Base-by-base conservation (phyloP, 345 rosid species). In the Excoecaria agallocha region DNA sequence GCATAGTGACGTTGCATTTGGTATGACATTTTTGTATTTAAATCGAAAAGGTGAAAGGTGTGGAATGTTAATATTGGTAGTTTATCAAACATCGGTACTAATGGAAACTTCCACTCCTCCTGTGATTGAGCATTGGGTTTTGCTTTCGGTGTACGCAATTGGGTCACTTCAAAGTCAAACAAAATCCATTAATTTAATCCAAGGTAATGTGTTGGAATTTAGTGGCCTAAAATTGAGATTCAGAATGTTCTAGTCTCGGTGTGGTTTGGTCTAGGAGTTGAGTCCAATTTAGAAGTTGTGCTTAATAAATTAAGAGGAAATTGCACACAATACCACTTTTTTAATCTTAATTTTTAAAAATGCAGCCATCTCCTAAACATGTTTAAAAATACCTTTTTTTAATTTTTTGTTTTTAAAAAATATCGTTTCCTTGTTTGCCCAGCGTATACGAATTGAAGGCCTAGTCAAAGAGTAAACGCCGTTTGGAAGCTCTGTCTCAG, bases 21-120 rank as follows among this genome's bases (percentile, higher is more conserved):
- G 89, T 82, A 72, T 52, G 89, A 86, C 86, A 57, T 24, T 13
- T n/a, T 20, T 57, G 7, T 37, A 35, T 10, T 37, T 8, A 17
- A 24, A 9, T 22, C 1, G 39, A 43, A 60, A 54, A 56, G 20
- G 49, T 30, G 65, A 48, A 16, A 9, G 12, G 35, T 12, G 66
- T 71, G 48, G 25, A 65, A 16, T 20, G 6, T 15, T 69, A 22
- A 13, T n/a, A 22, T 20, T 63, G 89, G 86, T 83, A 75, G 89
- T 78, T 86, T 16, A 86, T 80, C 87, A 82, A 64, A 80, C 79
- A n/a, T n/a, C n/a, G n/a, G n/a, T n/a, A n/a, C n/a, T n/a, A 30
- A 30, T 30, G 30, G 1, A 55, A 30, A 64, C 70, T 80, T 74
- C 82, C 71, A 30, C 30, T 30, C n/a, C n/a, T n/a, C 60, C 61